Conservation (phyloP, 2,329 filamentous ascomycete species). For the Aspergillus unguis region DNA sequence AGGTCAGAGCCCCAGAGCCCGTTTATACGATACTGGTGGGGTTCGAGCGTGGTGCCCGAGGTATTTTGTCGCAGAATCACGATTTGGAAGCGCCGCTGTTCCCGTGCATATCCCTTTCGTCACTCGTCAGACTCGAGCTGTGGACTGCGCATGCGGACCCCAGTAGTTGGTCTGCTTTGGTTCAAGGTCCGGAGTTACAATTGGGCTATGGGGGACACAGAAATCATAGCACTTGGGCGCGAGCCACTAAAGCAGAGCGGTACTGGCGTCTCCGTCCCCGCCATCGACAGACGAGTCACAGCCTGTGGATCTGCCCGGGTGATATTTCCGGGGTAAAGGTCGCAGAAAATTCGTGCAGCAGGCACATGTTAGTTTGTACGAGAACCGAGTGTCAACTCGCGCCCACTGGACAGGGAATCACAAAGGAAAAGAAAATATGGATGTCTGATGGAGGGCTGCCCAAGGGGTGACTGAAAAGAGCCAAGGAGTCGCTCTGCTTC, state of each 20-base stretch:
- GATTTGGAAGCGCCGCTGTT: background rate
- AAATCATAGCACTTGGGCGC: too few relatives aligned
- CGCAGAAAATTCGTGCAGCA: slow-evolving; percentile 14
- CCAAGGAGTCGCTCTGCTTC: background rate
- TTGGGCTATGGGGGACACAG: too few relatives aligned
- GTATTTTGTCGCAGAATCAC: background rate
- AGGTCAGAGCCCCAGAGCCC: too few relatives aligned
- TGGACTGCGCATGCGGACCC: background rate
- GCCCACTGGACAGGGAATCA: background rate
- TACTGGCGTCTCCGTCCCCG: slow-evolving; percentile 1
- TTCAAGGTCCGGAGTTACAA: background rate
- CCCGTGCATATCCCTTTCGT: background rate
- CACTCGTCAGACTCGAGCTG: background rate
- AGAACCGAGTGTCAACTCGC: background rate
- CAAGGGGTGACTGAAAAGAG: background rate
- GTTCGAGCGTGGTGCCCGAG: too few relatives aligned
- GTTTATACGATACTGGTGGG: too few relatives aligned
- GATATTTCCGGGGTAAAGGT: slow-evolving; percentile 6
- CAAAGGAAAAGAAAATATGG: slow-evolving; percentile 1
- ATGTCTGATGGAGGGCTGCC: background rate
- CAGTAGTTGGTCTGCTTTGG: background rate
- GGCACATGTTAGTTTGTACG: background rate
- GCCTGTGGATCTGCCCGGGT: slow-evolving; percentile 12
- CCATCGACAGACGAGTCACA: background rate
- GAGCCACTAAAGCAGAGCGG: background rate